phyloP scores from a whole-genome alignment of 2,329 filamentous ascomycete genomes.

The Alternaria consortialis region DNA sequence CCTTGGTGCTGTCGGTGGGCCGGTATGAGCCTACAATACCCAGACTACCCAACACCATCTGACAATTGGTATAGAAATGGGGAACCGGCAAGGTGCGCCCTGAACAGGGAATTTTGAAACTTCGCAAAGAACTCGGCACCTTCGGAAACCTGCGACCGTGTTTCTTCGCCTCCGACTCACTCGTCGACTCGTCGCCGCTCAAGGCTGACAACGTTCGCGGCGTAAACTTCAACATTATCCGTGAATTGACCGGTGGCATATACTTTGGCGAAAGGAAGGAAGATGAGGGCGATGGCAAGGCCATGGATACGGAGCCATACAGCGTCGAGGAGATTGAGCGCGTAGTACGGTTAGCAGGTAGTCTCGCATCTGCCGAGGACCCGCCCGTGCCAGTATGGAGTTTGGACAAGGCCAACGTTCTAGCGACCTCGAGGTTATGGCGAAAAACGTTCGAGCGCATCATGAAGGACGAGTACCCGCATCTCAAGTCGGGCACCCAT shows the following conservation, averaged over 20 bases:
- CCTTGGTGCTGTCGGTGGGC: slow-evolving; percentile 93
- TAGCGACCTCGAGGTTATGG: slow-evolving; percentile 91
- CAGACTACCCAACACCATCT: slow-evolving; percentile 8
- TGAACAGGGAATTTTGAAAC: slow-evolving; percentile 87
- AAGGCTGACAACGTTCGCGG: slow-evolving; percentile 86
- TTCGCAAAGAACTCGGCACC: slow-evolving; percentile 91
- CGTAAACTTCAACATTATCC: slow-evolving; percentile 91
- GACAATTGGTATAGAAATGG: slow-evolving; percentile 72
- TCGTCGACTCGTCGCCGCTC: slow-evolving; percentile 81
- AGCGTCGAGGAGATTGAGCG: slow-evolving; percentile 86
- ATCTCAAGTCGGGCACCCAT: slow-evolving; percentile 84
- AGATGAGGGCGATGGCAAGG: slow-evolving; percentile 75
- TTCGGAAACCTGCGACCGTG: slow-evolving; percentile 97
- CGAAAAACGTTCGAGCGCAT: slow-evolving; percentile 84
- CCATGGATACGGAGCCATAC: slow-evolving; percentile 89
- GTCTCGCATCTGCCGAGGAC: slow-evolving; percentile 78
- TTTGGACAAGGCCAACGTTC: slow-evolving; percentile 95
- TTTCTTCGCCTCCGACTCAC: slow-evolving; percentile 87
- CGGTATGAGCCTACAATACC: slow-evolving; percentile 57
- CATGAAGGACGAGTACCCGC: slow-evolving; percentile 88
- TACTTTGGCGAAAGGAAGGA: slow-evolving; percentile 94
- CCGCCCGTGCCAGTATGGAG: slow-evolving; percentile 83
- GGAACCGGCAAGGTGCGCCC: slow-evolving; percentile 87
- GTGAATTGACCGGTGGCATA: slow-evolving; percentile 90
- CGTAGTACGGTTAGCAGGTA: slow-evolving; percentile 81